Evolutionary conservation across 2,329 filamentous ascomycete genomes (phyloP).

Genomic region (Triangularia verruculosa): DNA sequence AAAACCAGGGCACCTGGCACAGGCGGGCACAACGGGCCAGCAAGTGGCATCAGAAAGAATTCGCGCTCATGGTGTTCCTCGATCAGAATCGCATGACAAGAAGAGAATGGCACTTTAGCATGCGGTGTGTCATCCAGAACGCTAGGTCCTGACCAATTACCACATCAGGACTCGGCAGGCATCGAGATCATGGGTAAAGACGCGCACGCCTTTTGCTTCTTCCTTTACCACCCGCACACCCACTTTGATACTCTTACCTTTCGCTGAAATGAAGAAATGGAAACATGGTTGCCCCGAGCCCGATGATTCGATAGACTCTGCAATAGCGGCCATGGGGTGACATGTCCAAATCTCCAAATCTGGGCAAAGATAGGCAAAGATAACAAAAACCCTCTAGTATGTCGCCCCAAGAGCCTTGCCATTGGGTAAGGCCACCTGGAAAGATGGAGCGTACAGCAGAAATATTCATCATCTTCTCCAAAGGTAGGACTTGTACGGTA

Average conservation of each 20-base stretch:
- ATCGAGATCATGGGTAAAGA: not conserved
- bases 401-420: not conserved
- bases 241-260: not conserved
- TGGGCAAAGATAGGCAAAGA: conserved; percentile 1
- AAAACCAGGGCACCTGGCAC: not conserved
- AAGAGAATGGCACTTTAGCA: too few relatives aligned
- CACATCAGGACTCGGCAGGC: not conserved
- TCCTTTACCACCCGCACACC: not conserved
- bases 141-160: not conserved
- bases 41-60: not conserved
- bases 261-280: not conserved
- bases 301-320: not conserved
- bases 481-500: not conserved
- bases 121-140: not conserved
- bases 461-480: not conserved
- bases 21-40: not conserved
- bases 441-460: not conserved
- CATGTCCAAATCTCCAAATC: not conserved
- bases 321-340: not conserved
- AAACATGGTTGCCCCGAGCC: not conserved
- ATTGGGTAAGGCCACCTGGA: not conserved
- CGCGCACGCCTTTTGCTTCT: not conserved
- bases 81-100: conserved; percentile 5
- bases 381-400: not conserved
- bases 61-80: not conserved